Evolutionary conservation across 257 asterid genomes (phyloP), one percentile per base, ranked within the genome.

Genomic region (Agastache rugosa): DNA sequence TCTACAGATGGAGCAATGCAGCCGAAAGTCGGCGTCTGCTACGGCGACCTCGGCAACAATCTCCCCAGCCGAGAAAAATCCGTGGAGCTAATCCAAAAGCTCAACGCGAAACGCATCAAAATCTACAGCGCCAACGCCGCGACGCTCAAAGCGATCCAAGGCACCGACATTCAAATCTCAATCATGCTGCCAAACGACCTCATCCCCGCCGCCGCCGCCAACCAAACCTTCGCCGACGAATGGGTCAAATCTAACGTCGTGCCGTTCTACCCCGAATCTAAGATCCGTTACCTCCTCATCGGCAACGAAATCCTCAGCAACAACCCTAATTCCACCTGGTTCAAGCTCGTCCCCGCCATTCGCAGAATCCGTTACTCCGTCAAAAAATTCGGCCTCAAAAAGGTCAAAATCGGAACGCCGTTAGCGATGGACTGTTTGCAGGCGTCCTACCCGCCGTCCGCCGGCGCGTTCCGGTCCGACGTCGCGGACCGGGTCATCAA

Each of bases 41-140:
- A 94, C 69, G 99, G 97, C 60, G 91, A 90, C 48, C 91, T 94
- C n/a, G 99, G 97, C 15, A 86, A 92, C 88, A 83, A 94, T 48
- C 93, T 94, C 44, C 93, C 91, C 16, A 9, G 79, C 14, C 95
- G 96, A 17, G 20, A 82, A 6, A 58, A 79, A 34, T 89, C 99
- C 14, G 75, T 86, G 4, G 27, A 85, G 11, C 87, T 94, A 73
- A 84, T 90, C 83, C 77, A 81, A 16, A 78, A 81, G 2, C 87
- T 94, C 77, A 80, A 86, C 39, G 95, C 91, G 73, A 85, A 85
- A 71, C 74, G 89, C 62, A 80, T 94, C 85, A 94, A 94, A 83
- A 85, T 94, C 87, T 94, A 94, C 78, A 93, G 83, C 67, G 78
- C 92, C 1, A 65, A 87, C 84, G 50, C 92, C 93, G 0, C 81